These are phyloP conservation scores for Penicillium sp. DNA, from an alignment of 2,329 filamentous ascomycete genomes.

Conservation along the genomic window DNA sequence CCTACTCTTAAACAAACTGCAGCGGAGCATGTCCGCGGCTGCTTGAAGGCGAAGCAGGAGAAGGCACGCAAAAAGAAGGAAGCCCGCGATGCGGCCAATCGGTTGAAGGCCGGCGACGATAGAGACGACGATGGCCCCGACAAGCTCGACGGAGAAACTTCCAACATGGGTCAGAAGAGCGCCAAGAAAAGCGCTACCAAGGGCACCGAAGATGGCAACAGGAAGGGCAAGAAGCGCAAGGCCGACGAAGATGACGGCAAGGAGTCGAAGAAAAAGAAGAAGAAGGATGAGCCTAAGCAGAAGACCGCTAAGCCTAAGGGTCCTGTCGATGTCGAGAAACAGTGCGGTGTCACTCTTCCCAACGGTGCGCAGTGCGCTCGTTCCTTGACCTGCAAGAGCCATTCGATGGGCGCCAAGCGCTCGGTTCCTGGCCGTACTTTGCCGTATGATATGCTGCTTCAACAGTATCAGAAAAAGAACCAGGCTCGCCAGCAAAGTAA, in stretches of 20 bases:
- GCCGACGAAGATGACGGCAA: constrained; percentile 71
- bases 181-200: constrained; percentile 59
- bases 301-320: constrained; percentile 85
- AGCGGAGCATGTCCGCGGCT: constrained; percentile 77
- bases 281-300: constrained; percentile 85
- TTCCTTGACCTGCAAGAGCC: constrained; percentile 89
- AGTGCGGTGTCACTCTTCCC: constrained; percentile 82
- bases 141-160: constrained; percentile 40
- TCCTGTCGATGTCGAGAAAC: constrained; percentile 88
- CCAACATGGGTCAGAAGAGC: constrained; percentile 60
- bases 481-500: constrained; percentile 94
- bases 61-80: constrained; percentile 77
- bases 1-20: constrained; percentile 73
- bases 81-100: constrained; percentile 67
- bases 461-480: constrained; percentile 94
- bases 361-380: constrained; percentile 86
- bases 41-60: constrained; percentile 79
- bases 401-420: constrained; percentile 91
- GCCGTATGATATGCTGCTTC: constrained; percentile 88
- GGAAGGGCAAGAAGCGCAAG: constrained; percentile 75
- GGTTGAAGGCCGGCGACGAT: constrained; percentile 53
- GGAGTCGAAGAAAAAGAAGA: constrained; percentile 84
- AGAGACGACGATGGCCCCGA: constrained; percentile 49
- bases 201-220: constrained; percentile 53
- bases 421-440: constrained; percentile 81